Conservation (phyloP, 176 grass and related monocot species). For the Carex pumila region DNA sequence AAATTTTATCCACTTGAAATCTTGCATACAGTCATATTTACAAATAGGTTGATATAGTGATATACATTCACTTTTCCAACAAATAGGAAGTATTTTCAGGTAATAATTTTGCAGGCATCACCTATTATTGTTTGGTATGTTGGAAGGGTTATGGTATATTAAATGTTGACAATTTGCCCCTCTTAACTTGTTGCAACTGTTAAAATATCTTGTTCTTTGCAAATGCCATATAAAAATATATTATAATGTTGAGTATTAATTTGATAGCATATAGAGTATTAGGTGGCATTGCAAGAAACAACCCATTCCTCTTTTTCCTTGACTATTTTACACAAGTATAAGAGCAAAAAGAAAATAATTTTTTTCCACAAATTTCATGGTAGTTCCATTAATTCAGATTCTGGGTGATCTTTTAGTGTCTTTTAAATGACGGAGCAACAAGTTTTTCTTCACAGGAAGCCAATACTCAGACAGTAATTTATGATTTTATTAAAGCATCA, state of each 20-base stretch:
- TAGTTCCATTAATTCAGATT: not conserved
- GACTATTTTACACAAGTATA: not conserved
- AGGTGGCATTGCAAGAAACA: not conserved
- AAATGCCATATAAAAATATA: not conserved
- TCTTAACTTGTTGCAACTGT: not conserved
- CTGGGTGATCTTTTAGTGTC: not conserved
- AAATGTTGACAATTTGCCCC: not conserved
- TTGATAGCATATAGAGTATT: not conserved
- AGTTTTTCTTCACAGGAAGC: not conserved
- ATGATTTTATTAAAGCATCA: not conserved
- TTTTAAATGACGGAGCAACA: not conserved
- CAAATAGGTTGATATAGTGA: not conserved
- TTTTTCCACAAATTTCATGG: not conserved
- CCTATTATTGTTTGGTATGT: not conserved
- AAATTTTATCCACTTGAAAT: not conserved
- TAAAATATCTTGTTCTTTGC: not conserved
- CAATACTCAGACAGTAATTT: not conserved
- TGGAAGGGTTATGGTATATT: not conserved
- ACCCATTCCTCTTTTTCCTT: not conserved
- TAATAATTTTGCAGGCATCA: not conserved
- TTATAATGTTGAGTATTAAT: not conserved
- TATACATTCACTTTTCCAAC: not conserved
- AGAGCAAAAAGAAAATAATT: not conserved
- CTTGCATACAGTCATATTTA: slow-evolving; percentile 2
- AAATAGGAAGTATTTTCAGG: not conserved